Evolutionary conservation across 306 rosid species (phyloP).

Genomic region (Vigna angularis): DNA sequence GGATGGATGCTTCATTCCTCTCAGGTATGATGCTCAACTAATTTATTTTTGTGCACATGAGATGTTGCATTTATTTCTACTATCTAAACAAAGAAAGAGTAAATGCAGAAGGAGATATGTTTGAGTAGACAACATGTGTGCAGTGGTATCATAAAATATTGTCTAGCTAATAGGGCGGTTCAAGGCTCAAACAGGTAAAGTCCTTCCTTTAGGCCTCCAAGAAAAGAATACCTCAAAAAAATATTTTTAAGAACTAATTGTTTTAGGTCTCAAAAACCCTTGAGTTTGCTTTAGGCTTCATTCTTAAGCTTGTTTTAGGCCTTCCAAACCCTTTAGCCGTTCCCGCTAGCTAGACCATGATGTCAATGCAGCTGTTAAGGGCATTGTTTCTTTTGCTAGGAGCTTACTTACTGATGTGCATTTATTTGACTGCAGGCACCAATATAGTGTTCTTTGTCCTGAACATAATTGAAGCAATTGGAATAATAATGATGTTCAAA

Average conservation of each 20-base stretch:
- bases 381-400: neutral
- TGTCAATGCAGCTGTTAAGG: neutral
- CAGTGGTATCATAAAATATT: neutral
- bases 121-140: neutral
- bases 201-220: too few species aligned
- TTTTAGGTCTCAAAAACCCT: too few species aligned
- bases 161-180: neutral
- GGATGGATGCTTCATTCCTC: slow-evolving; percentile 52
- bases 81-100: neutral
- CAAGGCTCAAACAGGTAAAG: too few species aligned
- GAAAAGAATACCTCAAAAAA: too few species aligned
- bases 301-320: too few species aligned
- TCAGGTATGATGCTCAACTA: slow-evolving; percentile 48
- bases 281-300: too few species aligned
- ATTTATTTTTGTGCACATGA: neutral
- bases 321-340: too few species aligned
- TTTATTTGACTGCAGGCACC: slow-evolving; percentile 45
- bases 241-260: too few species aligned
- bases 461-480: slow-evolving; percentile 51
- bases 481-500: slow-evolving; percentile 55
- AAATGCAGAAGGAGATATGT: neutral
- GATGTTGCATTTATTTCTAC: neutral
- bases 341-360: neutral
- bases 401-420: slow-evolving; percentile 21
- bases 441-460: slow-evolving; percentile 50